Conservation (phyloP, 371 early-diverging fungal genomes). For the Actinomortierella wolfii region DNA sequence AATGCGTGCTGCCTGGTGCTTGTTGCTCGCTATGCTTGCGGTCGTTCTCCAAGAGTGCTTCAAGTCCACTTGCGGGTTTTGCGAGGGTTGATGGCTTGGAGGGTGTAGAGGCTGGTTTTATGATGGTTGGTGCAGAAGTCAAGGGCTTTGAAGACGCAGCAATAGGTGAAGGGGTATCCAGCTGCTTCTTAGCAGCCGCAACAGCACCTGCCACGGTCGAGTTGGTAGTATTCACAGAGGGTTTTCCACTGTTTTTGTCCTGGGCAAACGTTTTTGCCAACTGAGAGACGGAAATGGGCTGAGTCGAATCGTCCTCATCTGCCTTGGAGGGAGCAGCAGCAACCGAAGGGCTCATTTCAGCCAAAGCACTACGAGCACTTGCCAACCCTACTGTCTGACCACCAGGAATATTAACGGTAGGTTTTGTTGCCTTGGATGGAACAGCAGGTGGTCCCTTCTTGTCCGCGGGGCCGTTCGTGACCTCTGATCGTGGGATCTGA, state of each 20-base stretch:
- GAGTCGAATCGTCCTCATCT: slow-evolving; percentile 2
- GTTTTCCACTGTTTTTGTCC: too few species aligned
- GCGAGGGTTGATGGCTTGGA: too few species aligned
- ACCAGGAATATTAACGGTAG: neutral
- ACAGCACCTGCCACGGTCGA: slow-evolving; percentile 5
- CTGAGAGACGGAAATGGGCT: slow-evolving; percentile 7
- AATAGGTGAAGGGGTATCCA: neutral
- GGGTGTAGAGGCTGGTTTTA: too few species aligned
- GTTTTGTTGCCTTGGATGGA: neutral
- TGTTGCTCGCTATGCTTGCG: too few species aligned
- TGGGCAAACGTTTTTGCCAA: neutral
- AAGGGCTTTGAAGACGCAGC: too few species aligned
- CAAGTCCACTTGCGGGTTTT: too few species aligned
- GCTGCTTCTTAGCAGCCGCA: slow-evolving; percentile 11
- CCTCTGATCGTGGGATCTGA: neutral
- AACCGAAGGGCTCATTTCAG: neutral
- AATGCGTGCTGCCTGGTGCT: too few species aligned
- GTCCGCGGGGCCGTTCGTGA: neutral
- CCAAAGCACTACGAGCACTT: neutral
- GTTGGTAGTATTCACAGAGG: neutral
- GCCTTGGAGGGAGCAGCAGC: neutral
- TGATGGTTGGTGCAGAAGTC: too few species aligned
- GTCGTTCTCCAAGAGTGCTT: too few species aligned
- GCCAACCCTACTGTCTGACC: neutral
- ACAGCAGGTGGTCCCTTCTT: neutral